Base-by-base conservation (phyloP, 345 rosid genomes). In the Salix viminalis region DNA sequence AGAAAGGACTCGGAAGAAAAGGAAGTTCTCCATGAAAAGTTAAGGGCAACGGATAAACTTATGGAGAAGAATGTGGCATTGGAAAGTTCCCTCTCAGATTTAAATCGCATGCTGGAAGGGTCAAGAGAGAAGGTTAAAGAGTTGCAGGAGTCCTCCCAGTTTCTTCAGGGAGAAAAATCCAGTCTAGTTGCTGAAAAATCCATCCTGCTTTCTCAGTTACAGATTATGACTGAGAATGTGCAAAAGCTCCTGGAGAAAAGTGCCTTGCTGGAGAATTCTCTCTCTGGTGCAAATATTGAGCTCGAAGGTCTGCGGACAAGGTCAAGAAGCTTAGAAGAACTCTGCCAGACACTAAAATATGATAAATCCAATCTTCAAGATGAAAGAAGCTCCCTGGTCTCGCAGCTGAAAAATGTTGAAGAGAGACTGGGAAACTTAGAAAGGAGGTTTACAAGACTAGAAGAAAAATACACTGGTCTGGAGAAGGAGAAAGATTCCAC, bases 151-250 rank as follows among this genome's bases (percentile, higher is more conserved):
- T 86, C 93, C 39, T 83, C 85, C 67, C 90, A 87, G 67, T 85
- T 87, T 84, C 85, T 93, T 70, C 89, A 75, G 13, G 81, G 73
- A 48, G 84, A 81, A 77, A 81, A 81, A 74, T 74, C 79, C 21
- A 75, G 73, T 64, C 72, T 81, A 70, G 69, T 62, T 61, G 74
- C 76, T 74, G 84, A 81, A 58, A 81, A 81, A 86, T 86, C 93
- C n/a, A 80, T 82, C 69, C 70, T 95, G 73, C 91, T 95, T 71
- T 91, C 96, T 75, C 99, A 93, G 78, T 80, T 95, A 75, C 96
- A 91, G 76, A 76, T 81, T 46, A 88, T 89, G 86, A 85, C 94
- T 16, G 93, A 81, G 78, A 77, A 81, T 70, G 44, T 81, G 65
- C 84, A 77, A 71, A 81, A 74, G 69, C 78, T 81, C 30, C 44